Conservation (phyloP, 2,329 filamentous ascomycete genomes). For the Venturia carpophila region DNA sequence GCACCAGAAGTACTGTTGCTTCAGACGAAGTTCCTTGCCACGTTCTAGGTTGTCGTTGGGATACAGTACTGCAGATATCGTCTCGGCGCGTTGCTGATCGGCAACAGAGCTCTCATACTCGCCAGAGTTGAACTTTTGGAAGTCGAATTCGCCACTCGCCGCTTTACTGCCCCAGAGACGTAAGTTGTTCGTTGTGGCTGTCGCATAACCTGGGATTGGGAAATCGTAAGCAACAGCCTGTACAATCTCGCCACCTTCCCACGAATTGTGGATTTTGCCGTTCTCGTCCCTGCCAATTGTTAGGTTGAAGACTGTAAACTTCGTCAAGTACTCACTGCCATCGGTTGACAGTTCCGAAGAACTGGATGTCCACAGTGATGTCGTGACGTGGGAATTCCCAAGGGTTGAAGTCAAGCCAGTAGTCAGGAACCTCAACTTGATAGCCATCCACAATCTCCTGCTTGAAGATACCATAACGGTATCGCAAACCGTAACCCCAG, state of each 20-base stretch:
- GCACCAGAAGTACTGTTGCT: slow-evolving; percentile 99
- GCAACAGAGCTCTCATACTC: slow-evolving; percentile 97
- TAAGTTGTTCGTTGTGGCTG: slow-evolving; percentile 88
- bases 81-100: slow-evolving; percentile 98
- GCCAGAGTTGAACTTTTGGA: slow-evolving; percentile 98
- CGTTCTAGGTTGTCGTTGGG: slow-evolving; percentile 96
- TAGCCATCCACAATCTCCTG: slow-evolving; percentile 98
- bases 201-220: slow-evolving; percentile 79
- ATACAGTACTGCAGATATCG: slow-evolving; percentile 93
- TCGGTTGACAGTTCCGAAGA: slow-evolving; percentile 80
- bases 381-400: slow-evolving; percentile 98
- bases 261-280: slow-evolving; percentile 66
- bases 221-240: slow-evolving; percentile 91
- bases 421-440: slow-evolving; percentile 95
- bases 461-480: slow-evolving; percentile 95
- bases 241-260: slow-evolving; percentile 92
- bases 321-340: slow-evolving; percentile 33
- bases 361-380: slow-evolving; percentile 93
- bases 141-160: slow-evolving; percentile 94
- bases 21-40: slow-evolving; percentile 92
- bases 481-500: slow-evolving; percentile 94
- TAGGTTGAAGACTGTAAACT: slow-evolving; percentile 12
- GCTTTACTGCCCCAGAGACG: slow-evolving; percentile 97
- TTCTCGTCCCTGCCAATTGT: slow-evolving; percentile 51
- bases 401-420: slow-evolving; percentile 98